Evolutionary conservation across 2,329 filamentous ascomycete species (phyloP).

Genomic region (Arachnopeziza araneosa): DNA sequence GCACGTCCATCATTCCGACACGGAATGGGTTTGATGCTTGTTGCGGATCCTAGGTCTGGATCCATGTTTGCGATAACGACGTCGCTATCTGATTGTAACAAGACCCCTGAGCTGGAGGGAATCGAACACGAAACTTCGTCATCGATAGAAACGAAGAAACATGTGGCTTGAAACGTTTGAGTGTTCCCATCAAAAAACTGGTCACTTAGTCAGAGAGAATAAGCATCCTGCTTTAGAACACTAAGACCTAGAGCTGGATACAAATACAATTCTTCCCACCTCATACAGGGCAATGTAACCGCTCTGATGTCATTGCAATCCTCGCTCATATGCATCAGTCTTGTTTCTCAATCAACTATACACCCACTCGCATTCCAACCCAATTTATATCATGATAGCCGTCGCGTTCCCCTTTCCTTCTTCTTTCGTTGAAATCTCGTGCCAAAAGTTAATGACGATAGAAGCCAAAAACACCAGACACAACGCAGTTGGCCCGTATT

Average conservation of each 20-base stretch:
- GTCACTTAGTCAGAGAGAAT: background rate
- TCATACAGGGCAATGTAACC: background rate
- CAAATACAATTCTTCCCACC: background rate
- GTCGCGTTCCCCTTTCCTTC: background rate
- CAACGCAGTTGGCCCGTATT: conserved; percentile 73
- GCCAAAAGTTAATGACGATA: conserved; percentile 73
- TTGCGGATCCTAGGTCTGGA: background rate
- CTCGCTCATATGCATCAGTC: background rate
- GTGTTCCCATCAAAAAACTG: too few species aligned
- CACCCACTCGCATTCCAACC: background rate
- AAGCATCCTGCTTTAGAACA: background rate
- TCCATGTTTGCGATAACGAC: background rate
- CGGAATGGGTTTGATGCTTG: background rate
- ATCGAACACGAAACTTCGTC: background rate
- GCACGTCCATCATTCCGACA: background rate
- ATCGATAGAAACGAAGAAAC: too few species aligned
- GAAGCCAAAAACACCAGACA: conserved; percentile 69
- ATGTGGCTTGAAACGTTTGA: too few species aligned
- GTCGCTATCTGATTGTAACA: background rate
- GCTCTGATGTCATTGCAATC: background rate
- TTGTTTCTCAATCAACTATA: background rate
- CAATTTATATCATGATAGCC: background rate
- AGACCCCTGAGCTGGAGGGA: background rate
- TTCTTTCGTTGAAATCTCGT: conserved; percentile 59
- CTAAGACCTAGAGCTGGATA: background rate